Base-by-base conservation (phyloP, 139 green algal species). In the Desmodesmus armatus region DNA sequence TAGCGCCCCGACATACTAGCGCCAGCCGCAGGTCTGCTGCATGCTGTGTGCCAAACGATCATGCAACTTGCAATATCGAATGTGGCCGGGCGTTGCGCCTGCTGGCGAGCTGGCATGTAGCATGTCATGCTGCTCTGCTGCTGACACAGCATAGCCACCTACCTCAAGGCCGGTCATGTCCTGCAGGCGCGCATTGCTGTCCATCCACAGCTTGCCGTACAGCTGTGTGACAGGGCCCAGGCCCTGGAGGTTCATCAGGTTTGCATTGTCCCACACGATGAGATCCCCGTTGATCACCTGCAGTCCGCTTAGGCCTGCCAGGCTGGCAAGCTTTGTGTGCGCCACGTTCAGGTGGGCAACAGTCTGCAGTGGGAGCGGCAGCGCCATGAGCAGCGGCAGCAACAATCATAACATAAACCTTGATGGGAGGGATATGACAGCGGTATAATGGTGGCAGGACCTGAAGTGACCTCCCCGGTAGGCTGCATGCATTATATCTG, bases 331-430 rank as follows among this genome's bases (percentile, higher is more conserved):
- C 33, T 31, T 62, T 62, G 65, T 39, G 49, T 80, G 51, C 7
- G 80, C 80, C 21, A 86, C 58, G 49, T 69, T 72, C 9, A 86
- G 49, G 27, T n/a, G 51, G 11, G 69, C 80, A 17, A 86, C 69
- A 53, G 25, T 33, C 80, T 85, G 66, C 47, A 78, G 23, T n/a
- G 53, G 31, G 5, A 1, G 31, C 15, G 67, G 17, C 9, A 47
- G 33, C 67, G 35, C 67, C n/a, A n/a, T n/a, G n/a, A n/a, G n/a
- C n/a, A n/a, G n/a, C n/a, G n/a, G n/a, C n/a, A n/a, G n/a, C n/a
- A n/a, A n/a, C n/a, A n/a, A n/a, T n/a, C n/a, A n/a, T n/a, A n/a
- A n/a, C n/a, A n/a, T n/a, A n/a, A n/a, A n/a, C n/a, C n/a, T n/a
- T n/a, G n/a, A n/a, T n/a, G n/a, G n/a, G n/a, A n/a, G n/a, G n/a